These are phyloP conservation scores for Lichtheimia hyalospora DNA, from an alignment of 371 early-diverging fungal species.

Conservation along the genomic window DNA sequence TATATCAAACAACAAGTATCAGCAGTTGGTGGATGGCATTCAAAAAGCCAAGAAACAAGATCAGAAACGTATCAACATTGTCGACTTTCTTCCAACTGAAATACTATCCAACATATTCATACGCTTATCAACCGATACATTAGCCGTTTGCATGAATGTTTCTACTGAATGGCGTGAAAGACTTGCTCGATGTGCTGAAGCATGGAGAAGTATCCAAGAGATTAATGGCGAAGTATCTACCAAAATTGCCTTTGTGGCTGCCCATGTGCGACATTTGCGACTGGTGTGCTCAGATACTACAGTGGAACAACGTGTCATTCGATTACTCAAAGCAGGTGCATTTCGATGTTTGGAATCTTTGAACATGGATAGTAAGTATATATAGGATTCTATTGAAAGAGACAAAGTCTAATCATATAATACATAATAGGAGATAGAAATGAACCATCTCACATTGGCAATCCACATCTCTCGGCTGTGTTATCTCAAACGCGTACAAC, in stretches of 20 bases:
- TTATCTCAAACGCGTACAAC: not conserved
- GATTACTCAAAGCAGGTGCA: constrained; percentile 2
- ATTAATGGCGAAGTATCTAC: not conserved
- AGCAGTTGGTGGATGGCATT: not conserved
- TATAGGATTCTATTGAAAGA: not conserved
- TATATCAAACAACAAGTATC: constrained; percentile 1
- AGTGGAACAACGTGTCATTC: constrained; percentile 1
- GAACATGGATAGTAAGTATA: not conserved
- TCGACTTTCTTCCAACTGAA: not conserved
- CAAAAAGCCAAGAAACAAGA: constrained; percentile 5
- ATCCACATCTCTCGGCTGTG: not conserved
- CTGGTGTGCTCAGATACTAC: constrained; percentile 1
- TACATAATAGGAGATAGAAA: not conserved
- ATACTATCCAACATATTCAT: constrained; percentile 1
- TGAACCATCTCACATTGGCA: not conserved
- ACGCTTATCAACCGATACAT: not conserved
- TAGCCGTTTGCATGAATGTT: constrained; percentile 7
- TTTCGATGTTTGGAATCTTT: not conserved
- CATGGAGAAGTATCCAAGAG: constrained; percentile 1
- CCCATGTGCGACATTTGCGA: constrained; percentile 7
- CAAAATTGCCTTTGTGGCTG: not conserved
- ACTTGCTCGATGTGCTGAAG: constrained; percentile 4
- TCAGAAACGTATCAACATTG: constrained; percentile 7
- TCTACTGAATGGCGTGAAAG: constrained; percentile 8
- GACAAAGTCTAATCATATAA: not conserved